Base-by-base conservation (phyloP, 768 basidiomycete genomes). In the Calocybe cyanea region DNA sequence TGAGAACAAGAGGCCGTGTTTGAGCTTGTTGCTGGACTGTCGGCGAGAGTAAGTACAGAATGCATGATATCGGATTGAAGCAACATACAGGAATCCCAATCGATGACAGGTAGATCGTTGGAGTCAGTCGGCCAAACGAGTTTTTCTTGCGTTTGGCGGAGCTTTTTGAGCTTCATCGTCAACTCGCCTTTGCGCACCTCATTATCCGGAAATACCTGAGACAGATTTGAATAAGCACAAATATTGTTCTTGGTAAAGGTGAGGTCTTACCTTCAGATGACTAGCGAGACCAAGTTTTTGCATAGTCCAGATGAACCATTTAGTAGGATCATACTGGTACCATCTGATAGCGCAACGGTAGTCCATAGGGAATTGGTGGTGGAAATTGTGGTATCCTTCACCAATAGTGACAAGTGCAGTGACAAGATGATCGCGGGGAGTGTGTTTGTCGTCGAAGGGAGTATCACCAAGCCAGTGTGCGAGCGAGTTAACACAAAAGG, bases 331-430 rank as follows among this genome's bases (percentile, higher is more conserved):
- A 58, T 92, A 92, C 61, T 92, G 89, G 65, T 87, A 89, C 89
- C 89, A 92, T 65, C 76, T 91, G 75, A 95, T 92, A 46, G 93
- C 93, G 59, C 95, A 95, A 19, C 93, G 80, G 72, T 93, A 97
- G 65, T 97, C 93, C 88, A 92, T 92, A 6, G 93, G 93, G 80
- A 95, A 95, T 61, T 84, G 74, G 51, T 97, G 93, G 70, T 97
- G 93, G 80, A 95, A 95, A 68, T 97, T 97, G 75, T 97, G 93
- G 72, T 97, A 97, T 13, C 93, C 93, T 66, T 97, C 93, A 43
- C 93, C 93, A 58, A 94, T 84, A 30, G 93, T 96, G 50, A 82
- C 85, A 23, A 96, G 71, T 2, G 93, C 93, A 23, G 92, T 94
- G 61, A 94, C 62, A 49, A 92, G 62, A 66, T 94, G 92, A 65